phyloP scores from a whole-genome alignment of 2,329 filamentous ascomycete genomes.

The Microsporum ferrugineum region DNA sequence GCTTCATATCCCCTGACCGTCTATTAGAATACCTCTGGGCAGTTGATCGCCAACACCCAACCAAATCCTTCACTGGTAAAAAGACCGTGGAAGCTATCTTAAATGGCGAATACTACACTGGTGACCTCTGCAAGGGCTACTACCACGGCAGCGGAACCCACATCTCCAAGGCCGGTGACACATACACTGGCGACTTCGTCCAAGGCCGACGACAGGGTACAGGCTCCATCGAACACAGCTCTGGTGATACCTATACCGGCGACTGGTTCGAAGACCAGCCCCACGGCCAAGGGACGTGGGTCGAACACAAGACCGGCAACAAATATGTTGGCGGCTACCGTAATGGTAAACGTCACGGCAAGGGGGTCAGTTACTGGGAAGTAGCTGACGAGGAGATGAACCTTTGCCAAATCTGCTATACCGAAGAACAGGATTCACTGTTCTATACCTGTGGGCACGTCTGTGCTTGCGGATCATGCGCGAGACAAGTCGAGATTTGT shows the following conservation, averaged over 20 bases:
- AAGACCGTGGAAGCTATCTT: conserved; percentile 44
- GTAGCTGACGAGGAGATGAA: conserved; percentile 50
- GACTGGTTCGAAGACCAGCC: conserved; percentile 37
- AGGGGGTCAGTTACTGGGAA: conserved; percentile 52
- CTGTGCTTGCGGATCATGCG: conserved; percentile 49
- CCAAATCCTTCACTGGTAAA: conserved; percentile 33
- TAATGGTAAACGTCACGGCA: conserved; percentile 49
- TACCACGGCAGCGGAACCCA: conserved; percentile 46
- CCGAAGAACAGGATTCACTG: conserved; percentile 47
- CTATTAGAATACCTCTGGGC: conserved; percentile 37
- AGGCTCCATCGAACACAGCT: conserved; percentile 48
- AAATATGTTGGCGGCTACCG: conserved; percentile 51
- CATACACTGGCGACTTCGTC: conserved; percentile 46
- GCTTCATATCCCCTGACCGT: conserved; percentile 29
- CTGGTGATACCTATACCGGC: conserved; percentile 39
- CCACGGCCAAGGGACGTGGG: conserved; percentile 47
- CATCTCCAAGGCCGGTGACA: conserved; percentile 44
- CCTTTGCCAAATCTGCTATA: conserved; percentile 52
- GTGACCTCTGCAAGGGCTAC: conserved; percentile 39
- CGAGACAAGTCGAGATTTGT: conserved; percentile 47
- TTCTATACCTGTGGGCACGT: conserved; percentile 56
- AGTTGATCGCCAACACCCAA: conserved; percentile 36
- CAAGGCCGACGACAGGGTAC: conserved; percentile 44
- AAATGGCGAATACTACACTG: conserved; percentile 46
- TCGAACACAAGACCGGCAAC: conserved; percentile 47